These are phyloP conservation scores for Drechslerella coelobrocha DNA, from an alignment of 2,329 filamentous ascomycete species.

Conservation along the genomic window DNA sequence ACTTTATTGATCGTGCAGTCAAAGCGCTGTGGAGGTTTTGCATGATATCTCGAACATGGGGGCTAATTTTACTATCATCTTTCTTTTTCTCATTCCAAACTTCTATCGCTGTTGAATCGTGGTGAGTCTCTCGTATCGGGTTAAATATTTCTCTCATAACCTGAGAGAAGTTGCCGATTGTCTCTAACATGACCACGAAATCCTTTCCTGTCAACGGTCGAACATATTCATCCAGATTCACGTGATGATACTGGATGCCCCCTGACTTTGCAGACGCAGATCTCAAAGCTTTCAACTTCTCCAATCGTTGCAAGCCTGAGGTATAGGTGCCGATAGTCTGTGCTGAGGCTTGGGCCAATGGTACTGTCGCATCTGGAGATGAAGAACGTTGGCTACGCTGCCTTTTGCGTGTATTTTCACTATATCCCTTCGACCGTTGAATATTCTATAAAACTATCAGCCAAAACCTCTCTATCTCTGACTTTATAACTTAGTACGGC, in stretches of 20 bases:
- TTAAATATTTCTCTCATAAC: conserved; percentile 11
- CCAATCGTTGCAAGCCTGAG: neutral
- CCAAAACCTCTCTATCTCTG: too few relatives aligned
- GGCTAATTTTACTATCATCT: too few relatives aligned
- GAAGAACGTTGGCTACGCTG: too few relatives aligned
- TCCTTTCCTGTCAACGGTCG: neutral
- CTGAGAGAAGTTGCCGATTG: neutral
- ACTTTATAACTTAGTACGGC: too few relatives aligned
- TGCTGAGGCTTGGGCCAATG: too few relatives aligned
- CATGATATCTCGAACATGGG: conserved; percentile 8
- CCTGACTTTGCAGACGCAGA: neutral
- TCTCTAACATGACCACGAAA: neutral
- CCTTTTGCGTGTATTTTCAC: too few relatives aligned
- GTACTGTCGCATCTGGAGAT: too few relatives aligned
- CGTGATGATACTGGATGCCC: neutral
- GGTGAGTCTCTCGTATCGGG: neutral
- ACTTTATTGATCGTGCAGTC: neutral
- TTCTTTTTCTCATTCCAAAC: too few relatives aligned
- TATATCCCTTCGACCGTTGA: too few relatives aligned
- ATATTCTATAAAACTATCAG: too few relatives aligned
- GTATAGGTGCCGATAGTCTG: too few relatives aligned
- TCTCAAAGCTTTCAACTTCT: conserved; percentile 2
- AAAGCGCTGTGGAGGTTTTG: conserved; percentile 3
- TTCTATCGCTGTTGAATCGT: neutral
- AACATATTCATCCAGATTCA: conserved; percentile 3